These are phyloP conservation scores for Coemansia sp. DNA, from an alignment of 192 early-diverging fungal genomes.

Conservation along the genomic window DNA sequence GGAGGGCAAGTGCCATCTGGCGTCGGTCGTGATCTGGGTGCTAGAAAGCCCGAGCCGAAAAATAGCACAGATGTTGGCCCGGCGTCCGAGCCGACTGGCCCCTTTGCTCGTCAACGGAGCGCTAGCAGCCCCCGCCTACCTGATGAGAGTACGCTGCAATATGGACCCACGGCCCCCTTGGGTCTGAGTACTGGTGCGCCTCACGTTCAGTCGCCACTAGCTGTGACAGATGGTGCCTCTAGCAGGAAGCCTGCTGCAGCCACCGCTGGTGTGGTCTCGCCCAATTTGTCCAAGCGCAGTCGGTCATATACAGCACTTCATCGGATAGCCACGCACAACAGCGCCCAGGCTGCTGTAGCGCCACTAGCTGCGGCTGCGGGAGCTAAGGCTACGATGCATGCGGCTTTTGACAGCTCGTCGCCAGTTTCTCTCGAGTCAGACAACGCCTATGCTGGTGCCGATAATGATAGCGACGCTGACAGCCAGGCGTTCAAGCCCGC, in stretches of 20 bases:
- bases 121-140: constrained; percentile 1
- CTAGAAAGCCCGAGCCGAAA: background rate
- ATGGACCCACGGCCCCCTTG: background rate
- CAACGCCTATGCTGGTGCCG: background rate
- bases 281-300: constrained; percentile 17
- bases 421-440: background rate
- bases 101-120: background rate
- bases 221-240: background rate
- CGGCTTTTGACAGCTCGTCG: background rate
- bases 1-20: background rate
- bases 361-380: background rate
- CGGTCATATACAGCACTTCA: constrained; percentile 36
- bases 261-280: background rate
- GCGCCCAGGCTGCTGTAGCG: constrained; percentile 25
- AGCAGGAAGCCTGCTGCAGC: background rate
- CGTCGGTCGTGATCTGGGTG: background rate
- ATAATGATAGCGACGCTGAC: background rate
- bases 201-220: background rate
- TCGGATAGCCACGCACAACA: constrained; percentile 37
- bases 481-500: constrained; percentile 22
- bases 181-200: background rate
- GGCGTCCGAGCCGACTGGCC: background rate
- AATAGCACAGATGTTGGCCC: background rate
- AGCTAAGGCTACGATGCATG: background rate
- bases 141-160: background rate